Conservation (phyloP, 768 basidiomycete genomes). For the Suillus variegatus region DNA sequence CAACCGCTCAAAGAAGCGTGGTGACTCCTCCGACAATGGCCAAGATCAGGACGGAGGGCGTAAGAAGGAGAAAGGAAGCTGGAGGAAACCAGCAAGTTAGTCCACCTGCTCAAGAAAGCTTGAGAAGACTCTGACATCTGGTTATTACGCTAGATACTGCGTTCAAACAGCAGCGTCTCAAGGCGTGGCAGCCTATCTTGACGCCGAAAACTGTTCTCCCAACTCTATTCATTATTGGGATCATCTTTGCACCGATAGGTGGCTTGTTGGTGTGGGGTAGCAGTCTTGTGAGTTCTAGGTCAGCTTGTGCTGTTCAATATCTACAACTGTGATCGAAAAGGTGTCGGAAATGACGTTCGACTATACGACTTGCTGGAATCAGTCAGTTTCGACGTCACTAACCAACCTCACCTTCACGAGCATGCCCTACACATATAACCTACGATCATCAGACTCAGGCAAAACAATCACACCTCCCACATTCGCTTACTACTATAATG, state of each 20-base stretch:
- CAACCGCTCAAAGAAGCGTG: constrained; percentile 47
- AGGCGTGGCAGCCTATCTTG: constrained; percentile 99
- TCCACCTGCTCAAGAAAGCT: constrained; percentile 9
- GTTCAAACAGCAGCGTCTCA: constrained; percentile 98
- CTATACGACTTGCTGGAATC: constrained; percentile 89
- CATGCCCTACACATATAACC: constrained; percentile 66
- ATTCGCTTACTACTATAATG: constrained; percentile 72
- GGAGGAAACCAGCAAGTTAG: constrained; percentile 84
- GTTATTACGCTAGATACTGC: constrained; percentile 71
- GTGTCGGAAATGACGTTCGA: constrained; percentile 95
- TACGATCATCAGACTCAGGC: constrained; percentile 59
- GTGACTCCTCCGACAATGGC: constrained; percentile 34
- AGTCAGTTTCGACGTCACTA: constrained; percentile 38
- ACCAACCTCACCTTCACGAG: constrained; percentile 41
- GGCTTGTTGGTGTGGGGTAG: constrained; percentile 93
- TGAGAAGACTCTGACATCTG: constrained; percentile 18
- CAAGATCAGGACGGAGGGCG: constrained; percentile 47
- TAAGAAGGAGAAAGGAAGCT: constrained; percentile 84
- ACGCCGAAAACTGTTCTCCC: constrained; percentile 98
- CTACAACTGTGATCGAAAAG: constrained; percentile 32
- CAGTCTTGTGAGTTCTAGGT: constrained; percentile 49
- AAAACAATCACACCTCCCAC: constrained; percentile 54
- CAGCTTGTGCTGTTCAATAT: constrained; percentile 12
- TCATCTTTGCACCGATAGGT: constrained; percentile 96
- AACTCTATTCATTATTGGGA: constrained; percentile 91